Base-by-base conservation (phyloP, 768 basidiomycete species). In the Neoboletus brunneissimus region DNA sequence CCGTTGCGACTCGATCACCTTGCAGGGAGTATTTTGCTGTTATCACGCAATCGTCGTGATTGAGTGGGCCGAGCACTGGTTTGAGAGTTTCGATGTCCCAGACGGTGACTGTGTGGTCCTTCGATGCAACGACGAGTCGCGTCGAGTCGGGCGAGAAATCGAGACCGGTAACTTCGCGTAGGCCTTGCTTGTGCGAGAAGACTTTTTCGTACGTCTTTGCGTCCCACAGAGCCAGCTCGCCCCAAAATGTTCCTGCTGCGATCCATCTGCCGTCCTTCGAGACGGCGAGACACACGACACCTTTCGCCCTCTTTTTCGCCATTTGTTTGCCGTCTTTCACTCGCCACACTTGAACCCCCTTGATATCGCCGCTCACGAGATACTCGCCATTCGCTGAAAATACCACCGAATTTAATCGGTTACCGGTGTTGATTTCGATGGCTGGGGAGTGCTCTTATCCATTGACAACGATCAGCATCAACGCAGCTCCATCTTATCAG, bases 81-180 rank as follows among this genome's bases (percentile, higher is more conserved):
- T 15, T 15, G 18, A 25, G 7, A n/a, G 22, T 18, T n/a, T 3
- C 27, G 5, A 27, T 6, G 27, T 27, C 27, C 27, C 27, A 27
- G 5, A 27, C 27, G 27, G 27, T 4, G n/a, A n/a, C 38, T 8
- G 49, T 27, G 18, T 20, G 4, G 20, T 23, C 3, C 0, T 22
- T 10, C 7, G 29, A 47, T 20, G n/a, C 31, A 4, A 1, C 22
- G 32, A 48, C 34, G 34, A 57, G 32, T 1, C 46, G 35, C 1
- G 40, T 31, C 16, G 41, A 42, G 37, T 54, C 51, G 5, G 56
- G 51, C 8, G 56, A 54, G 29, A 57, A 54, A n/a, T 54, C 56
- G 25, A 57, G 34, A 3, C 23, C 47, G 2, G 13, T 15, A 15
- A 35, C 25, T 25, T 38, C 18, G 6, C 2, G 1, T 1, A 7